These are phyloP conservation scores for Boletus rubescentipes DNA, from an alignment of 768 basidiomycete genomes.

Conservation along the genomic window DNA sequence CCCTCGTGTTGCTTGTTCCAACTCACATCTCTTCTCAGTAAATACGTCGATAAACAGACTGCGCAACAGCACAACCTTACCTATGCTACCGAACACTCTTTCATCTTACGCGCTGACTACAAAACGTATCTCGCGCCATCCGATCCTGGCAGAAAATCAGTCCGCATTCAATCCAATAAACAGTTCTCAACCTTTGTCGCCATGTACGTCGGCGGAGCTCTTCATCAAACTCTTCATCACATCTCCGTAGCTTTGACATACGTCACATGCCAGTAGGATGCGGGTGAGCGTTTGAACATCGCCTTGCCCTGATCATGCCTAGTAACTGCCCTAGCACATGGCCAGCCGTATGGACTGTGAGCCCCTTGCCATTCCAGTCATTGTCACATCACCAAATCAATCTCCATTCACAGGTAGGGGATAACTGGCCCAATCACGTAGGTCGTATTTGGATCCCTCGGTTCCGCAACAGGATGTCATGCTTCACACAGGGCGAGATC, in stretches of 20 bases:
- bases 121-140: constrained; percentile 19
- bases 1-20: neutral
- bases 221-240: neutral
- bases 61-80: constrained; percentile 33
- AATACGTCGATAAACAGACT: constrained; percentile 26
- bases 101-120: constrained; percentile 33
- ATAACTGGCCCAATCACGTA: constrained; percentile 21
- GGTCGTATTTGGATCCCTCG: neutral
- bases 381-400: no score
- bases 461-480: neutral
- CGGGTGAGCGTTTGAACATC: constrained; percentile 15
- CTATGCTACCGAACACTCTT: constrained; percentile 24
- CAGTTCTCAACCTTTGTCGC: constrained; percentile 17
- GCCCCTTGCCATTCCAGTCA: neutral
- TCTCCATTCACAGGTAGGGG: constrained; percentile 9
- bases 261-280: constrained; percentile 34
- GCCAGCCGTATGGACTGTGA: constrained; percentile 27
- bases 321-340: constrained; percentile 18
- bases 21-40: constrained; percentile 8
- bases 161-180: constrained; percentile 28
- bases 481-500: constrained; percentile 37
- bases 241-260: constrained; percentile 27
- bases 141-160: constrained; percentile 29
- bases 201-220: constrained; percentile 13
- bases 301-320: neutral